A percentile compares a stretch with the other conserved stretches of the same genome.
Evolutionary conservation across 768 basidiomycete genomes (phyloP).

Genomic region (Kwoniella sp.): DNA sequence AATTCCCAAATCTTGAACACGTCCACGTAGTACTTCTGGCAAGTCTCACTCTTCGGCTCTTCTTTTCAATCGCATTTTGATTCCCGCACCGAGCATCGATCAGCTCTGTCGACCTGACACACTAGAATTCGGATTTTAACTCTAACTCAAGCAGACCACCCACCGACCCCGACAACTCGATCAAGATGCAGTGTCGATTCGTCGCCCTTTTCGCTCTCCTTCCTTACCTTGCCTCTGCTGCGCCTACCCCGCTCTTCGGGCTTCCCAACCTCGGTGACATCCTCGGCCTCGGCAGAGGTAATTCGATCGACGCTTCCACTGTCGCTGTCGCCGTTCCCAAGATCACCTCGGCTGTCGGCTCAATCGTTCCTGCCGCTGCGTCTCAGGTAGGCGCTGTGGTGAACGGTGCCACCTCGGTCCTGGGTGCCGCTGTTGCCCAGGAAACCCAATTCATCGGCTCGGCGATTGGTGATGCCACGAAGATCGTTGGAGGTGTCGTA

Average conservation of each 20-base stretch:
- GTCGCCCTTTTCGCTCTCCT: constrained; percentile 25
- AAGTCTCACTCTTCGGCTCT: constrained; percentile 2
- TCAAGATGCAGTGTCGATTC: constrained; percentile 13
- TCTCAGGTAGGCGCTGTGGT: constrained; percentile 10
- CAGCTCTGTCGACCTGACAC: background rate
- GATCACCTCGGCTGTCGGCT: constrained; percentile 11
- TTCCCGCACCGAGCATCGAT: no score
- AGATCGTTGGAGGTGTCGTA: background rate
- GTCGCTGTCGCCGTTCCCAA: constrained; percentile 13
- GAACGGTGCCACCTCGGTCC: constrained; percentile 8
- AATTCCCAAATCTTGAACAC: background rate
- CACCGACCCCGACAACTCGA: no score
- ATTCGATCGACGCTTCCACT: constrained; percentile 6
- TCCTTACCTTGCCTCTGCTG: constrained; percentile 19
- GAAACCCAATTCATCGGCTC: constrained; percentile 10
- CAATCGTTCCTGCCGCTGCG: constrained; percentile 9
- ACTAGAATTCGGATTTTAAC: no score
- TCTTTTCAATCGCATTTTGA: background rate
- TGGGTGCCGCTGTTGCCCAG: constrained; percentile 8
- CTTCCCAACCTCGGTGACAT: constrained; percentile 14
- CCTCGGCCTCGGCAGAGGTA: constrained; percentile 14
- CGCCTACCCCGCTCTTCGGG: constrained; percentile 15
- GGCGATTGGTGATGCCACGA: background rate
- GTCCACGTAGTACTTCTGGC: constrained; percentile 2
- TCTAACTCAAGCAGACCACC: no score